Evolutionary conservation across 148 eudicot genomes (phyloP).

Genomic region (Dianthus caryophyllus): DNA sequence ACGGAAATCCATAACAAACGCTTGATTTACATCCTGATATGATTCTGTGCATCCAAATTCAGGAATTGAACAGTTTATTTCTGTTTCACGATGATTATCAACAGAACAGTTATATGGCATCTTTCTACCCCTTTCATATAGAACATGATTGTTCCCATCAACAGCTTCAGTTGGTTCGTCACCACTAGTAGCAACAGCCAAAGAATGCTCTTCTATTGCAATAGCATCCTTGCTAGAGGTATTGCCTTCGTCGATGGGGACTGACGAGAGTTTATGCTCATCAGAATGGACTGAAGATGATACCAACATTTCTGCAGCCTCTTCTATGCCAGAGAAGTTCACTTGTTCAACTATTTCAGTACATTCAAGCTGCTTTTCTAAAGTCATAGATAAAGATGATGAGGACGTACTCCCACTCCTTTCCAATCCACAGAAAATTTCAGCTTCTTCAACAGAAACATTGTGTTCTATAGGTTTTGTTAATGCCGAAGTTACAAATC

Average conservation of each 20-base stretch:
- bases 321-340: slow-evolving; percentile 14
- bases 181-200: not conserved
- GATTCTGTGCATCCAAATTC: slow-evolving; percentile 23
- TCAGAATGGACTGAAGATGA: slow-evolving; percentile 18
- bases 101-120: slow-evolving; percentile 5
- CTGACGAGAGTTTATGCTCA: slow-evolving; percentile 20
- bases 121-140: slow-evolving; percentile 17
- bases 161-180: slow-evolving; percentile 26
- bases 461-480: slow-evolving; percentile 22
- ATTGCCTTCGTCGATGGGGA: slow-evolving; percentile 11
- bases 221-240: slow-evolving; percentile 18
- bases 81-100: slow-evolving; percentile 12
- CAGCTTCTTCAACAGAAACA: slow-evolving; percentile 22
- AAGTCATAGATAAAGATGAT: slow-evolving; percentile 27
- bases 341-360: slow-evolving; percentile 20
- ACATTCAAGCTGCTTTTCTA: slow-evolving; percentile 20
- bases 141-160: slow-evolving; percentile 20
- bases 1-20: slow-evolving; percentile 16
- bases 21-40: slow-evolving; percentile 7
- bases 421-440: slow-evolving; percentile 22
- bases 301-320: not conserved
- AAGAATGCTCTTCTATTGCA: slow-evolving; percentile 9
- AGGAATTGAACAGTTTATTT: slow-evolving; percentile 13
- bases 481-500: slow-evolving; percentile 44
- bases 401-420: slow-evolving; percentile 7